phyloP scores from a whole-genome alignment of 441 rosid genomes.

The Rhodomyrtus psidioides region DNA sequence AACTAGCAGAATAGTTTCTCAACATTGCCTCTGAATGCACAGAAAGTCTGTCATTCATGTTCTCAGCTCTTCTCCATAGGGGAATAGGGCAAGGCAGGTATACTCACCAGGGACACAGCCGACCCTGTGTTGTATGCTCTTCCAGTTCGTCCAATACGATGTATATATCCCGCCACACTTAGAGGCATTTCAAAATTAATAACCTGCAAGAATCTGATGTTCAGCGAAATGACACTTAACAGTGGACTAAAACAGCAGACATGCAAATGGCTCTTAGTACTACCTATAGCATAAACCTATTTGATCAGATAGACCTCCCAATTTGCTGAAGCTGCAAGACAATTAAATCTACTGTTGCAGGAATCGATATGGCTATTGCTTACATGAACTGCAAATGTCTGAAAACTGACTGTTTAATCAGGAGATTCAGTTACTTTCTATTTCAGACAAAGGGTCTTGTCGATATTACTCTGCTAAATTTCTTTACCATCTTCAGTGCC shows the following conservation, averaged over 20 bases:
- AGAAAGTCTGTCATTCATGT: neutral
- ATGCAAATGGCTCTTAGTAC: neutral
- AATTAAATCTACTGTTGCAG: neutral
- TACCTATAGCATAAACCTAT: neutral
- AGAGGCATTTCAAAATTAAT: constrained; percentile 85
- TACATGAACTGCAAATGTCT: neutral
- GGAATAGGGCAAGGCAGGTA: neutral
- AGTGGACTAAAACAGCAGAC: neutral
- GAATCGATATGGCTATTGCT: neutral
- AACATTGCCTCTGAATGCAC: neutral
- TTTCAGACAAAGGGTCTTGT: neutral
- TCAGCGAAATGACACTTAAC: neutral
- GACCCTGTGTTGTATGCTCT: constrained; percentile 77
- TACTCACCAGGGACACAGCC: constrained; percentile 81
- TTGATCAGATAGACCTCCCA: neutral
- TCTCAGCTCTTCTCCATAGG: neutral
- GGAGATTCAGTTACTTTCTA: neutral
- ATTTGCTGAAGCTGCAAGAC: neutral
- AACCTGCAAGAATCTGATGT: constrained; percentile 37
- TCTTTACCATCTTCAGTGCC: neutral
- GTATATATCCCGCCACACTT: constrained; percentile 68
- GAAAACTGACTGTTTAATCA: neutral
- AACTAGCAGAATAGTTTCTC: neutral
- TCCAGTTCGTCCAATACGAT: constrained; percentile 97
- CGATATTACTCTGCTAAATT: neutral